These are phyloP conservation scores for Pyrrhoderma noxium DNA, from an alignment of 1,284 basidiomycete genomes.

Conservation along the genomic window DNA sequence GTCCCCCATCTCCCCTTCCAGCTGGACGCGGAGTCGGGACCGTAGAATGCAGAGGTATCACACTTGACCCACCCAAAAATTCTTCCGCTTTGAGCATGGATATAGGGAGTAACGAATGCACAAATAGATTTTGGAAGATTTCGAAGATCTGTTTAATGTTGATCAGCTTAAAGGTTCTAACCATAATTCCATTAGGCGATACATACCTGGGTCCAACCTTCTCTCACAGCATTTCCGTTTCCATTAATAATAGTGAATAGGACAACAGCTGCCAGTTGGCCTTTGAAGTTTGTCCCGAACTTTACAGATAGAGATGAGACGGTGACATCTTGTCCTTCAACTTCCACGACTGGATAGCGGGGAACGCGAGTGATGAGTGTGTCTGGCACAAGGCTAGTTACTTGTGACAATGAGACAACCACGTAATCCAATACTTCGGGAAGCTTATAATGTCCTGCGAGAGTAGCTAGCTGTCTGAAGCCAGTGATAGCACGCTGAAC, in stretches of 20 bases:
- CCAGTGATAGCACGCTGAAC: conserved; percentile 93
- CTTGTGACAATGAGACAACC: conserved; percentile 85
- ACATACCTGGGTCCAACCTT: conserved; percentile 86
- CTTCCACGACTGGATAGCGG: conserved; percentile 85
- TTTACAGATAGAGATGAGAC: conserved; percentile 89
- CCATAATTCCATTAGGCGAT: not conserved
- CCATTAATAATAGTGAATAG: conserved; percentile 97
- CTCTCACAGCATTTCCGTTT: conserved; percentile 89
- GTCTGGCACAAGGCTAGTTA: conserved; percentile 77
- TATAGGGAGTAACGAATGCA: conserved; percentile 84
- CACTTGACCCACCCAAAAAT: conserved; percentile 83
- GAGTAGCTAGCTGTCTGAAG: conserved; percentile 91
- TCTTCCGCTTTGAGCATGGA: conserved; percentile 96
- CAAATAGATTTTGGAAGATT: conserved; percentile 95
- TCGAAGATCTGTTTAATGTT: conserved; percentile 75
- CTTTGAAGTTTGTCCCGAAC: conserved; percentile 94
- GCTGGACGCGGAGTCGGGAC: conserved; percentile 62
- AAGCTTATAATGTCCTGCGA: conserved; percentile 83
- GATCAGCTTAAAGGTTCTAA: conserved; percentile 5
- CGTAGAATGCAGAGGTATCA: conserved; percentile 79
- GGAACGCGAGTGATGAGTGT: conserved; percentile 65
- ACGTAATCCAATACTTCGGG: conserved; percentile 97
- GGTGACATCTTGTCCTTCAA: conserved; percentile 85
- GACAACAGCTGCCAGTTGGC: conserved; percentile 94
- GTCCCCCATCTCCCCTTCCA: conserved; percentile 75